A percentile compares a stretch with the other conserved stretches of the same genome.
Evolutionary conservation across 495 filamentous ascomycete species (phyloP).

Genomic region (Penicillium psychrofluorescens): DNA sequence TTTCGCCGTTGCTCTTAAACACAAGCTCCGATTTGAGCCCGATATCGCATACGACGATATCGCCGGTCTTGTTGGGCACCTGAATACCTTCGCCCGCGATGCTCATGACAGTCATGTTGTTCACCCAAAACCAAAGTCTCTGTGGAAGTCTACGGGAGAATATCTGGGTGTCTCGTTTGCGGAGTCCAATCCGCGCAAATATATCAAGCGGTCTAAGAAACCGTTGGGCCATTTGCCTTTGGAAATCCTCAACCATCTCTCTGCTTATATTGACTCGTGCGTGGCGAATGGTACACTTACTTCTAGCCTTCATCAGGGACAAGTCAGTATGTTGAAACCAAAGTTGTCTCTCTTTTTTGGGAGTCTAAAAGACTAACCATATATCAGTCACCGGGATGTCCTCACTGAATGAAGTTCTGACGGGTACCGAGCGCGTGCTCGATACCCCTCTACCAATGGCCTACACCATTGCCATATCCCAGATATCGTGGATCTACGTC

Average conservation of each 20-base stretch:
- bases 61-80: conserved; percentile 40
- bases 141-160: conserved; percentile 57
- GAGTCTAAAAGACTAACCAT: background rate
- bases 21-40: conserved; percentile 83
- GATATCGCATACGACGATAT: conserved; percentile 64
- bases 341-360: background rate
- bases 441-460: conserved; percentile 82
- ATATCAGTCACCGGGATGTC: conserved; percentile 25
- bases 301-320: conserved; percentile 37
- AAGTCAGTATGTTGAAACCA: conserved; percentile 28
- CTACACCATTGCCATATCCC: conserved; percentile 78
- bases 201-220: conserved; percentile 56
- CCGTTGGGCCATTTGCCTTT: conserved; percentile 69
- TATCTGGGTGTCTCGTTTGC: conserved; percentile 71
- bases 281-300: conserved; percentile 48
- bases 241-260: conserved; percentile 69
- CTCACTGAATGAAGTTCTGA: conserved; percentile 64
- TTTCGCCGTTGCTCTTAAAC: conserved; percentile 70
- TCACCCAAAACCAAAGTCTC: conserved; percentile 35
- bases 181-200: conserved; percentile 64
- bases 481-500: conserved; percentile 86
- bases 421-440: conserved; percentile 71
- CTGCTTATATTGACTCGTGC: conserved; percentile 54
- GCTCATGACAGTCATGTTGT: conserved; percentile 48
- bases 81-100: conserved; percentile 54